Conservation (phyloP, 441 rosid species). For the Flueggea neowawraea region DNA sequence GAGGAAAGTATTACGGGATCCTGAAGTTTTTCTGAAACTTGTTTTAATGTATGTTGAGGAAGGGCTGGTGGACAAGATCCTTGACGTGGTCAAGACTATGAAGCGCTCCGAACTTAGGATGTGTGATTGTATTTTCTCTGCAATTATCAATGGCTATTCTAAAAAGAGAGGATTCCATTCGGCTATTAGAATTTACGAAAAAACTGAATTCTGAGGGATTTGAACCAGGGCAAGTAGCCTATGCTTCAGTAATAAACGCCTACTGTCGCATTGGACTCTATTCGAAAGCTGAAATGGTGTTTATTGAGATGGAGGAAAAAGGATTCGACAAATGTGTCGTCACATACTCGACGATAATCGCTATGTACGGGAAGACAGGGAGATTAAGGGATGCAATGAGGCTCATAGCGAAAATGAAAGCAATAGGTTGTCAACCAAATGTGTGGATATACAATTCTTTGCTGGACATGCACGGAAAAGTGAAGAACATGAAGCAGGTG, state of each 20-base stretch:
- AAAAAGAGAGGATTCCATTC: slow-evolving; percentile 56
- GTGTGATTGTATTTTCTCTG: slow-evolving; percentile 70
- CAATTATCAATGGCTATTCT: slow-evolving; percentile 65
- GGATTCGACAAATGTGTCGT: slow-evolving; percentile 82
- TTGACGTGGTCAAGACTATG: slow-evolving; percentile 54
- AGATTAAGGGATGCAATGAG: slow-evolving; percentile 62
- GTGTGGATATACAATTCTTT: slow-evolving; percentile 82
- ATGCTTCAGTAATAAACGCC: slow-evolving; percentile 63
- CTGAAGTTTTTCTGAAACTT: slow-evolving; percentile 66
- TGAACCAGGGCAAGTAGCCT: slow-evolving; percentile 86
- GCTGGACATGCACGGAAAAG: slow-evolving; percentile 83
- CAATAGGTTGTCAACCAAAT: slow-evolving; percentile 68
- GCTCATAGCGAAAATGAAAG: slow-evolving; percentile 76
- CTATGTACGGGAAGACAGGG: slow-evolving; percentile 75
- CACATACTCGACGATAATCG: slow-evolving; percentile 71
- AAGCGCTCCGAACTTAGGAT: slow-evolving; percentile 39
- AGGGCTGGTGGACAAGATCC: slow-evolving; percentile 57
- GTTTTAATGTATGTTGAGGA: slow-evolving; percentile 61
- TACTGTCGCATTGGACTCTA: slow-evolving; percentile 53
- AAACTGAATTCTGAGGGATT: slow-evolving; percentile 44
- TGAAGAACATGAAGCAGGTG: slow-evolving; percentile 54
- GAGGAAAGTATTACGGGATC: slow-evolving; percentile 53
- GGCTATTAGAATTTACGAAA: slow-evolving; percentile 48
- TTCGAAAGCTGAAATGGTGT: slow-evolving; percentile 53
- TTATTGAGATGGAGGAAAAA: slow-evolving; percentile 60